Evolutionary conservation across 352 stramenopile genomes (phyloP).

Genomic region (Globisporangium solare): DNA sequence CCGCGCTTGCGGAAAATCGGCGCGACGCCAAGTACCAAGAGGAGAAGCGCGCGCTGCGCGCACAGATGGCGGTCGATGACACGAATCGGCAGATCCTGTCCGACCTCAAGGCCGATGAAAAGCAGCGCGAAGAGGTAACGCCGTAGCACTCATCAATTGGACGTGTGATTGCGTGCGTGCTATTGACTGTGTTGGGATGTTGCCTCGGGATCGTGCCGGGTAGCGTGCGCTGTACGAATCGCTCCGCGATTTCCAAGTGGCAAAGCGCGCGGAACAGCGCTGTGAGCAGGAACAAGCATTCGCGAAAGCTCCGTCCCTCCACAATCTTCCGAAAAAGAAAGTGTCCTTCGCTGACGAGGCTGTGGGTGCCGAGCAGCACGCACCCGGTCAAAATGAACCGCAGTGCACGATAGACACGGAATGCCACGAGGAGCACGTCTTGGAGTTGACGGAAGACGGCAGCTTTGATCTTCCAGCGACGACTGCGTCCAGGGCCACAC

Average conservation of each 20-base stretch:
- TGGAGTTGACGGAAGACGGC: slow-evolving; percentile 50
- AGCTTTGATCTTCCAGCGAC: slow-evolving; percentile 38
- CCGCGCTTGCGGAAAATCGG: slow-evolving; percentile 31
- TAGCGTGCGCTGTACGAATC: slow-evolving; percentile 63
- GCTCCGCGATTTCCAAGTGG: slow-evolving; percentile 41
- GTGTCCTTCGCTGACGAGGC: slow-evolving; percentile 38
- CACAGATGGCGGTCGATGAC: slow-evolving; percentile 80
- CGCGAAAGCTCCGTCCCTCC: background rate
- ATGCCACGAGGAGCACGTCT: slow-evolving; percentile 17
- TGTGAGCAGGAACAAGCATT: background rate
- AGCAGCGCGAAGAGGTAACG: slow-evolving; percentile 56
- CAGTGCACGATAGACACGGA: background rate
- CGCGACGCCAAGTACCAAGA: slow-evolving; percentile 55
- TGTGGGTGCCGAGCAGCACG: too few species aligned
- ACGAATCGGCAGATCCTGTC: slow-evolving; percentile 62
- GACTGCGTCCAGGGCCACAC: background rate
- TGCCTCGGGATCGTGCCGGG: too few species aligned
- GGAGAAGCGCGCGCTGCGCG: slow-evolving; percentile 69
- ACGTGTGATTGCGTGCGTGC: too few species aligned
- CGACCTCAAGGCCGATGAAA: slow-evolving; percentile 75
- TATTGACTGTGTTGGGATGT: too few species aligned
- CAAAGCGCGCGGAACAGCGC: slow-evolving; percentile 16
- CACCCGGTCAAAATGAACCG: background rate
- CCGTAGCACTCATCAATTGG: too few species aligned
- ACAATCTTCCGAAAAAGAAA: slow-evolving; percentile 18